Evolutionary conservation across 495 filamentous ascomycete species (phyloP), one percentile per base, ranked within the genome.

Genomic region (Xylaria grammica): DNA sequence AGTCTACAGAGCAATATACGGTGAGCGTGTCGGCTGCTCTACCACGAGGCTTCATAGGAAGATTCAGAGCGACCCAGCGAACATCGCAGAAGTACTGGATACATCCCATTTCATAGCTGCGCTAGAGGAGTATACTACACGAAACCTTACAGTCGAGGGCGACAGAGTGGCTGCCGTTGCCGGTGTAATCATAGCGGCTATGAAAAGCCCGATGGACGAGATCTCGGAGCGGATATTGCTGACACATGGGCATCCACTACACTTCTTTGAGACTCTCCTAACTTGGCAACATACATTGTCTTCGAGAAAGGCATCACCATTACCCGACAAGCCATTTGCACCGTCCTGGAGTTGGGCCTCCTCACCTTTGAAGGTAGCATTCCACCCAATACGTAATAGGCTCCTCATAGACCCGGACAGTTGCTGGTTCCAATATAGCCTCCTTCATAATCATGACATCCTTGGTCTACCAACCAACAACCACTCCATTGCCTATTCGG

Each of bases 281-380:
- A 22, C 19, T 36, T 59, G 56, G 56, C 4, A 45, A 6, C 2
- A 45, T 36, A 11, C 32, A 5, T 36, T 36, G 5, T 4, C 11
- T 36, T 4, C n/a, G n/a, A n/a, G n/a, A n/a, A 36, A 13, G 13
- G 17, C 15, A 8, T 34, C 5, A 4, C 3, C n/a, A 24, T 19
- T 53, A 10, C 53, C 22, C 9, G 20, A 40, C 1, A 27, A 55
- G 50, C 29, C 30, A 42, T 38, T 26, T 40, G 27, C 13, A 5
- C 56, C 56, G n/a, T 59, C 56, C 0, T 59, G 56, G 56, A 59
- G 56, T 34, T 59, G 56, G 56, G 56, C 56, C 9, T 48, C 36
- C 48, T 48, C 56, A 11, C 34, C 34, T 9, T 24, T 20, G 11
- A 9, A 1, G 26, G 6, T 59, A 1, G 3, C 7, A n/a, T 46